Conservation (phyloP, 2,329 filamentous ascomycete genomes). For the Pezicula rhizophila region DNA sequence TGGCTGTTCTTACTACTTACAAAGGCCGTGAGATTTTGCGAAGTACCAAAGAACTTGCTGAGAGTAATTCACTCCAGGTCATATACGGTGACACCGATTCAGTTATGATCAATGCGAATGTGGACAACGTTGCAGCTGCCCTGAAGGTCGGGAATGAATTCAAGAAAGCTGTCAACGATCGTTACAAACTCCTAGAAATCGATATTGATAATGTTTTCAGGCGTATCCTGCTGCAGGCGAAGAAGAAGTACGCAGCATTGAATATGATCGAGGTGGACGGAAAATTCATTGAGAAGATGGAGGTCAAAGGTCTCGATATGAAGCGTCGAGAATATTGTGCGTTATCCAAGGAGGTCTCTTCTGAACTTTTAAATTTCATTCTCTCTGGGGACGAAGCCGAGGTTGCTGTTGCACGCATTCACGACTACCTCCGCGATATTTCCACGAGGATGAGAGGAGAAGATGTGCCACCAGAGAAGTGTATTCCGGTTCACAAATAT, state of each 20-base stretch:
- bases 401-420: conserved; percentile 78
- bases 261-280: conserved; percentile 86
- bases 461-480: conserved; percentile 70
- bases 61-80: conserved; percentile 84
- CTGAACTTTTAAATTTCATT: conserved; percentile 85
- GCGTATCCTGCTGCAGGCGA: conserved; percentile 86
- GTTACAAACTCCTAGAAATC: conserved; percentile 88
- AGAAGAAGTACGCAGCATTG: conserved; percentile 98
- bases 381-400: conserved; percentile 91
- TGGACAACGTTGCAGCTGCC: conserved; percentile 85
- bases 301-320: conserved; percentile 98
- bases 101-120: conserved; percentile 99
- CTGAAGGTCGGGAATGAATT: conserved; percentile 90
- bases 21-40: conserved; percentile 96
- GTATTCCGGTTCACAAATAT: conserved; percentile 75
- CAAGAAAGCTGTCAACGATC: conserved; percentile 90
- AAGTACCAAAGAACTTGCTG: conserved; percentile 92
- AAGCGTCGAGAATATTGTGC: conserved; percentile 93
- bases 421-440: conserved; percentile 87
- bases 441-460: conserved; percentile 79
- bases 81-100: conserved; percentile 99
- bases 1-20: conserved; percentile 92
- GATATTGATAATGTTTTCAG: conserved; percentile 98
- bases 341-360: conserved; percentile 90
- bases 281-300: conserved; percentile 88